These are phyloP conservation scores for Spirogloea muscicola DNA, from an alignment of 139 green algal species.

Conservation along the genomic window DNA sequence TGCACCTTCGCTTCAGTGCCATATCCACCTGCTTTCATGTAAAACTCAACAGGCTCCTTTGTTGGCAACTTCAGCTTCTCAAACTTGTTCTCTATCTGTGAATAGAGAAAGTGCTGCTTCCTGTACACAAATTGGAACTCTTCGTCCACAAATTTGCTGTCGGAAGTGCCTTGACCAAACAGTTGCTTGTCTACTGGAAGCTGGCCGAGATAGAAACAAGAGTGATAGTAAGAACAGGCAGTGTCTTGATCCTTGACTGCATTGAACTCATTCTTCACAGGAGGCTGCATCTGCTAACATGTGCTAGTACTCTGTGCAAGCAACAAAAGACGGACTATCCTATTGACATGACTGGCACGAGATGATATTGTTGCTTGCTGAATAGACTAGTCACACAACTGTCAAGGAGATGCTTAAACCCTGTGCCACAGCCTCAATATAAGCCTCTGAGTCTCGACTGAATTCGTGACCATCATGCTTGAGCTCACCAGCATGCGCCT, in stretches of 20 bases:
- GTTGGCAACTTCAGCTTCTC: constrained; percentile 35
- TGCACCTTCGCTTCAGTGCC: constrained; percentile 39
- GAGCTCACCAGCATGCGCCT: constrained; percentile 10
- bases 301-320: too few relatives aligned
- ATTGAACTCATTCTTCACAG: background rate
- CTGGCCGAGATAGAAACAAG: constrained; percentile 4
- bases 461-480: background rate
- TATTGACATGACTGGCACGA: too few relatives aligned
- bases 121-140: constrained; percentile 41
- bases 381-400: background rate
- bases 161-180: background rate
- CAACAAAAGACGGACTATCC: too few relatives aligned
- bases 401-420: too few relatives aligned
- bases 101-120: constrained; percentile 48
- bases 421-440: too few relatives aligned
- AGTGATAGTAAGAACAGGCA: background rate
- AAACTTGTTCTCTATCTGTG: constrained; percentile 11
- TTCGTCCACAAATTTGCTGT: constrained; percentile 7
- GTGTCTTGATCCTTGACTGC: background rate
- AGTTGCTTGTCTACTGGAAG: constrained; percentile 12
- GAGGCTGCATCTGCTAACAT: too few relatives aligned
- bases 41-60: constrained; percentile 34
- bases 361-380: background rate
- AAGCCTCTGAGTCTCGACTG: background rate
- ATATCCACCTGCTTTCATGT: constrained; percentile 34